Percentiles rank a stretch among this genome's conserved stretches.
Evolutionary conservation across 164 flowering plant genomes (phyloP).

Genomic region (Vitis vinifera): DNA sequence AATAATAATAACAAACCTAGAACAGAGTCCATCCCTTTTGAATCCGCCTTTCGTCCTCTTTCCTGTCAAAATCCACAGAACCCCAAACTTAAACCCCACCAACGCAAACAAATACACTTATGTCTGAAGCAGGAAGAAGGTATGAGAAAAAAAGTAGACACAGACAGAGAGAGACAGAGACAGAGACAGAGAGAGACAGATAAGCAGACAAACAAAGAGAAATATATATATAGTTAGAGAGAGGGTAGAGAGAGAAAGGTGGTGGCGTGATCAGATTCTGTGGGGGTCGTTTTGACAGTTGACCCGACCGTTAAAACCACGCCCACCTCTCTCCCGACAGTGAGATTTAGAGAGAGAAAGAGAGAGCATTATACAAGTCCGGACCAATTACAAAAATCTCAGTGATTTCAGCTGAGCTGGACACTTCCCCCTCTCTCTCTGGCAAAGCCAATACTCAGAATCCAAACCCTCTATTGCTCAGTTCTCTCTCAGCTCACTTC

Average conservation of each 20-base stretch:
- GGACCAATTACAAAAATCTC: conserved; percentile 37
- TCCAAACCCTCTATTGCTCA: conserved; percentile 7
- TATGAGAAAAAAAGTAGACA: neutral
- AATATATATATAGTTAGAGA: conserved; percentile 24
- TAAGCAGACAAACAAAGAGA: conserved; percentile 6
- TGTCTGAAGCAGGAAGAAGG: too few species aligned
- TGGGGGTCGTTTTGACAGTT: conserved; percentile 53
- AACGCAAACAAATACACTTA: neutral
- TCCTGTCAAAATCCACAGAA: conserved; percentile 32
- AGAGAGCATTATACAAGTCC: conserved; percentile 20
- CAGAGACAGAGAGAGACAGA: conserved; percentile 2
- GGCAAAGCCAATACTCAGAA: neutral
- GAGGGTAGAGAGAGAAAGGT: conserved; percentile 22
- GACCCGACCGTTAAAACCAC: conserved; percentile 51
- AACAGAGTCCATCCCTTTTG: conserved; percentile 31
- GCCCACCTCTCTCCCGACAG: conserved; percentile 19
- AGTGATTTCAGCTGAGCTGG: conserved; percentile 39
- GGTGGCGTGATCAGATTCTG: conserved; percentile 51
- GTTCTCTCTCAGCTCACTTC: neutral
- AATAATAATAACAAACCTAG: conserved; percentile 36
- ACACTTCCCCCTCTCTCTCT: conserved; percentile 8
- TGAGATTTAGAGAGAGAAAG: conserved; percentile 14
- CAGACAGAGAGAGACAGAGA: conserved; percentile 16
- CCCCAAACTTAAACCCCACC: conserved; percentile 1
- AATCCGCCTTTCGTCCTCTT: conserved; percentile 24